Conservation (phyloP, 306 rosid genomes). For the Begonia fuchsioides region DNA sequence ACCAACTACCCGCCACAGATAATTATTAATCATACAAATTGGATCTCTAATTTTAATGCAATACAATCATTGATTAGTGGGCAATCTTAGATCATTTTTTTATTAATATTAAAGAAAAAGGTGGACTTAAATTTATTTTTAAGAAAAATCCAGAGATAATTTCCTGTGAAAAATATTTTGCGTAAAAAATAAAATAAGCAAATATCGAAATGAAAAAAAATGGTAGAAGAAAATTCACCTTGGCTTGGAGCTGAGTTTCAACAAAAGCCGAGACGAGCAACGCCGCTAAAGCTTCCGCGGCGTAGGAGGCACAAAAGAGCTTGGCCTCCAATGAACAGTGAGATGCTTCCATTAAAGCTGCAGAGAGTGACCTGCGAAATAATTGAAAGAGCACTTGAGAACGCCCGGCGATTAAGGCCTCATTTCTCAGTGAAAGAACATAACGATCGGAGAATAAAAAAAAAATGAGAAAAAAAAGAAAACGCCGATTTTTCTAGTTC, state of each 20-base stretch:
- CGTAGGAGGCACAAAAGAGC: conserved; percentile 48
- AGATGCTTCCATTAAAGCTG: conserved; percentile 46
- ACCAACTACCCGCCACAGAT: too few relatives aligned
- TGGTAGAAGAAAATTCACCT: conserved; percentile 24
- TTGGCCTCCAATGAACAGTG: conserved; percentile 27
- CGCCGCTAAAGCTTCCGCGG: conserved; percentile 35
- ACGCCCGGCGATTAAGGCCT: conserved; percentile 31
- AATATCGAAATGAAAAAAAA: neutral
- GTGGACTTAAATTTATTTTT: neutral
- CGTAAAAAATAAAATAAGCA: neutral
- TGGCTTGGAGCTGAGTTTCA: conserved; percentile 36
- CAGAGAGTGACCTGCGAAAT: conserved; percentile 11
- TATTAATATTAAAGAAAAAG: too few relatives aligned
- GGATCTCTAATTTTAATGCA: too few relatives aligned
- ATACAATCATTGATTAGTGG: too few relatives aligned
- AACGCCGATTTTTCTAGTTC: too few relatives aligned
- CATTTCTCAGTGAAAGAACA: conserved; percentile 1
- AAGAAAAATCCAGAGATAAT: neutral
- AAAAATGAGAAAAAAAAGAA: too few relatives aligned
- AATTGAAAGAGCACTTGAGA: conserved; percentile 9
- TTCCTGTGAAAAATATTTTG: too few relatives aligned
- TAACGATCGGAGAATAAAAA: too few relatives aligned
- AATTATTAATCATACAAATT: too few relatives aligned
- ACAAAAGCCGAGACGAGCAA: conserved; percentile 50
- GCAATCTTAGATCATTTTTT: too few relatives aligned